Evolutionary conservation across 2,329 filamentous ascomycete species (phyloP).

Genomic region (Trichoderma harzianum): DNA sequence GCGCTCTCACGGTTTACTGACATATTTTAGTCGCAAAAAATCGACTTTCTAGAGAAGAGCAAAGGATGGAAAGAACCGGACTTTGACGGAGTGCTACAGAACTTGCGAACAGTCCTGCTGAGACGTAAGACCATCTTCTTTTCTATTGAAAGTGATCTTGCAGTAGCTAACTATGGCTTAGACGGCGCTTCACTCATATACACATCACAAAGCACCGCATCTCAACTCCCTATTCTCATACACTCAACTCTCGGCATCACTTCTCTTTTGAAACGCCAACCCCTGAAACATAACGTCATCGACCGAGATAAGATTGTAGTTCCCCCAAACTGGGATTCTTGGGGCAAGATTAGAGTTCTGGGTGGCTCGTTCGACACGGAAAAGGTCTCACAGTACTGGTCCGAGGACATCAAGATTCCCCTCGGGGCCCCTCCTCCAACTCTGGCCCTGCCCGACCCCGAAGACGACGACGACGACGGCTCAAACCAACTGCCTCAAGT

Average conservation of each 20-base stretch:
- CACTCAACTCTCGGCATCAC: conserved; percentile 85
- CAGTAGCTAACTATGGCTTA: conserved; percentile 35
- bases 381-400: conserved; percentile 79
- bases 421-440: conserved; percentile 28
- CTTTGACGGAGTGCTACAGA: conserved; percentile 94
- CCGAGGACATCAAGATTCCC: conserved; percentile 69
- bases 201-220: conserved; percentile 71
- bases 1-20: not conserved
- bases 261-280: conserved; percentile 73
- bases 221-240: conserved; percentile 73
- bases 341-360: conserved; percentile 92
- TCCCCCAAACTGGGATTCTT: conserved; percentile 96
- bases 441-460: conserved; percentile 24
- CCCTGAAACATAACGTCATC: conserved; percentile 85
- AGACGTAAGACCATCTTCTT: conserved; percentile 61
- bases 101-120: conserved; percentile 81
- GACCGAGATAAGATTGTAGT: conserved; percentile 93
- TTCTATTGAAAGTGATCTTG: not conserved
- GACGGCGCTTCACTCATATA: conserved; percentile 84
- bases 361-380: conserved; percentile 92
- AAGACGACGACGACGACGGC: conserved; percentile 20
- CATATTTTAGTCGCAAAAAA: conserved; percentile 69
- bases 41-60: conserved; percentile 85
- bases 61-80: conserved; percentile 93
- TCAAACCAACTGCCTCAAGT: conserved; percentile 19